A percentile compares a stretch with the other conserved stretches of the same genome.
These are phyloP conservation scores for Botrytis aclada DNA, from an alignment of 2,329 filamentous ascomycete species.

Conservation along the genomic window DNA sequence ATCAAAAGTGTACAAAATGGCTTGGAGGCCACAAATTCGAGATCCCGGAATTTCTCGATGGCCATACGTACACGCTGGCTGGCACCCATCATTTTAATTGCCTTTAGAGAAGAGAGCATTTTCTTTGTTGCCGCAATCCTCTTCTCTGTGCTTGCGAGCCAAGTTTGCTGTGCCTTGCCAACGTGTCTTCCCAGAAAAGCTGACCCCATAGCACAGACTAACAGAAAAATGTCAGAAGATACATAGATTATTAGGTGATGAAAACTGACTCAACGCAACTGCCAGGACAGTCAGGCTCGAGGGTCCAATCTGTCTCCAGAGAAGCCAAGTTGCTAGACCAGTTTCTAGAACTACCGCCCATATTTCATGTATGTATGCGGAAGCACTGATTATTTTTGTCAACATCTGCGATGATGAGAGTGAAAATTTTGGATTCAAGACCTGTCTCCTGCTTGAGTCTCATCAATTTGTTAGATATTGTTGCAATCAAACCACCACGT, in stretches of 20 bases:
- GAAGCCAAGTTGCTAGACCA: conserved; percentile 34
- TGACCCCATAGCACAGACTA: conserved; percentile 1
- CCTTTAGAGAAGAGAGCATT: conserved; percentile 36
- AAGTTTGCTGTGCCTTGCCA: conserved; percentile 32
- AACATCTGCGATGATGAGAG: conserved; percentile 35
- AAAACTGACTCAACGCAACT: conserved; percentile 12
- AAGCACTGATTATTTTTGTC: conserved; percentile 31
- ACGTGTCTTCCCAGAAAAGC: conserved; percentile 25
- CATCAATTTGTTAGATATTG: background rate
- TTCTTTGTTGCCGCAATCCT: conserved; percentile 33
- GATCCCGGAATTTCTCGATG: conserved; percentile 22
- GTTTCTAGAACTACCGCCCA: conserved; percentile 33
- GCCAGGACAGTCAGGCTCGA: conserved; percentile 24
- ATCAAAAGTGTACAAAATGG: background rate
- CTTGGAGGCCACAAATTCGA: background rate
- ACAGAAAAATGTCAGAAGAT: background rate
- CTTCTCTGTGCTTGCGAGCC: conserved; percentile 35
- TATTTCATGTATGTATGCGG: conserved; percentile 33
- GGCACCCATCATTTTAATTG: conserved; percentile 39
- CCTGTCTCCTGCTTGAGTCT: background rate
- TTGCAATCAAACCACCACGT: background rate
- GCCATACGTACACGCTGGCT: conserved; percentile 16
- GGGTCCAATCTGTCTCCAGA: conserved; percentile 34
- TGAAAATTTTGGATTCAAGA: conserved; percentile 31
- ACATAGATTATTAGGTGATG: background rate